These are phyloP conservation scores for Russula lepida DNA, from an alignment of 768 basidiomycete species.

Conservation along the genomic window DNA sequence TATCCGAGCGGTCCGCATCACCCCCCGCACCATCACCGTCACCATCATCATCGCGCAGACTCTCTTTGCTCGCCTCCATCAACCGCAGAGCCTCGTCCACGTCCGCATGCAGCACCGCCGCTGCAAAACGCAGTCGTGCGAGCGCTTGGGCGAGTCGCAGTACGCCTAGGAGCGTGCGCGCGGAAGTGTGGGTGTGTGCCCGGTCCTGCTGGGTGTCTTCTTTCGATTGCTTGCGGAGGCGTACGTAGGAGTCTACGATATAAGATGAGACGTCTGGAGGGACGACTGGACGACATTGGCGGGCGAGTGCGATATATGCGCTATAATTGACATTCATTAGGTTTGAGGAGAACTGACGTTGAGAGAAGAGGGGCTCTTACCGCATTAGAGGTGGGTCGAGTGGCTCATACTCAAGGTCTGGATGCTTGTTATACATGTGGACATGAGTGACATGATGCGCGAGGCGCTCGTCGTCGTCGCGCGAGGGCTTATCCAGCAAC, in stretches of 20 bases:
- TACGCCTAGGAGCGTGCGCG: conserved; percentile 90
- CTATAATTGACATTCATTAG: conserved; percentile 31
- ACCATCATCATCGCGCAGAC: conserved; percentile 72
- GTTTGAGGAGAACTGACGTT: not conserved
- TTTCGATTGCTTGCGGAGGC: conserved; percentile 86
- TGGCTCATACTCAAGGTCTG: conserved; percentile 74
- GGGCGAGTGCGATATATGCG: conserved; percentile 91
- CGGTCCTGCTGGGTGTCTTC: conserved; percentile 85
- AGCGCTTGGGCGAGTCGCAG: conserved; percentile 92
- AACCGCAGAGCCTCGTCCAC: conserved; percentile 95
- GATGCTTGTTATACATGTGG: conserved; percentile 92
- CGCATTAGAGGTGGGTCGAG: conserved; percentile 85
- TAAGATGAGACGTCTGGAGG: conserved; percentile 84
- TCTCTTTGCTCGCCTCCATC: conserved; percentile 96
- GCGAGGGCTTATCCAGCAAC: conserved; percentile 89
- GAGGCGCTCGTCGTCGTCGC: conserved; percentile 92
- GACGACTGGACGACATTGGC: conserved; percentile 83
- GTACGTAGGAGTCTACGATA: conserved; percentile 92
- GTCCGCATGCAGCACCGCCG: conserved; percentile 72
- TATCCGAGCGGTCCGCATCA: conserved; percentile 67
- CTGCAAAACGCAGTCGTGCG: conserved; percentile 81
- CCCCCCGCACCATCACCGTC: conserved; percentile 40
- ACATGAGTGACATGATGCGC: conserved; percentile 97
- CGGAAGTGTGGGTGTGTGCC: conserved; percentile 90
- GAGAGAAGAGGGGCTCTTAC: conserved; percentile 33